phyloP scores from a whole-genome alignment of 495 filamentous ascomycete species.

The Ramalina intermedia region DNA sequence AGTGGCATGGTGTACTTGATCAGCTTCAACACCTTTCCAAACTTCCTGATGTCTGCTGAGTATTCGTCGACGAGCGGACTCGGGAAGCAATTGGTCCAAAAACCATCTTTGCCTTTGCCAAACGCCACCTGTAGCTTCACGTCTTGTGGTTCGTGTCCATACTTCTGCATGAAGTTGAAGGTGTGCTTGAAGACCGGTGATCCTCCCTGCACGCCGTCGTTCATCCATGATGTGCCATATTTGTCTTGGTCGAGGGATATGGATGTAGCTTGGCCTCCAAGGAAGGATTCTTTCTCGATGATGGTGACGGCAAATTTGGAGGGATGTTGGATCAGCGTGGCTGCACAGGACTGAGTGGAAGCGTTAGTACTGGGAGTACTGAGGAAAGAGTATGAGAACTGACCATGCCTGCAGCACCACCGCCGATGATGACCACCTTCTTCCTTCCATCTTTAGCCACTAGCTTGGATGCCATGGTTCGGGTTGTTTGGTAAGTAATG shows the following conservation, averaged over 20 bases:
- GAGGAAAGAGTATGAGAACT: background rate
- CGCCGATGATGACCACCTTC: conserved; percentile 45
- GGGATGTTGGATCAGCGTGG: conserved; percentile 57
- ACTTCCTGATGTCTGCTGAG: conserved; percentile 49
- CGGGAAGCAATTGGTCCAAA: conserved; percentile 76
- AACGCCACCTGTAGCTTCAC: conserved; percentile 69
- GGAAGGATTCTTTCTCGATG: conserved; percentile 50
- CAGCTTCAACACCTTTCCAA: conserved; percentile 48
- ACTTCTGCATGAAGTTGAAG: conserved; percentile 57
- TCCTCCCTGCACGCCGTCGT: conserved; percentile 75
- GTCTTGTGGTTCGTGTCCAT: conserved; percentile 50
- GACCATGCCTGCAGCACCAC: conserved; percentile 51
- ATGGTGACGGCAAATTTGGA: conserved; percentile 62
- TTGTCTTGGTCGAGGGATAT: conserved; percentile 53
- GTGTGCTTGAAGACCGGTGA: conserved; percentile 71
- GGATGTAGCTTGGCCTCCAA: conserved; percentile 72
- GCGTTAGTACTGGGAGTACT: background rate
- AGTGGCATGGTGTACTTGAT: conserved; percentile 57
- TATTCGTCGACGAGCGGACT: conserved; percentile 49
- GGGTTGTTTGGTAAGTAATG: no score
- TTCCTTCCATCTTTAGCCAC: conserved; percentile 22
- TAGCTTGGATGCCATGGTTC: conserved; percentile 2
- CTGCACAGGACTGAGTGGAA: conserved; percentile 46
- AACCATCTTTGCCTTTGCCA: conserved; percentile 54
- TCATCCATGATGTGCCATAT: conserved; percentile 62